A percentile compares a stretch with the other conserved stretches of the same genome.
These are phyloP conservation scores for Platanthera zijinensis DNA, from an alignment of 106 monocot species.

Conservation along the genomic window DNA sequence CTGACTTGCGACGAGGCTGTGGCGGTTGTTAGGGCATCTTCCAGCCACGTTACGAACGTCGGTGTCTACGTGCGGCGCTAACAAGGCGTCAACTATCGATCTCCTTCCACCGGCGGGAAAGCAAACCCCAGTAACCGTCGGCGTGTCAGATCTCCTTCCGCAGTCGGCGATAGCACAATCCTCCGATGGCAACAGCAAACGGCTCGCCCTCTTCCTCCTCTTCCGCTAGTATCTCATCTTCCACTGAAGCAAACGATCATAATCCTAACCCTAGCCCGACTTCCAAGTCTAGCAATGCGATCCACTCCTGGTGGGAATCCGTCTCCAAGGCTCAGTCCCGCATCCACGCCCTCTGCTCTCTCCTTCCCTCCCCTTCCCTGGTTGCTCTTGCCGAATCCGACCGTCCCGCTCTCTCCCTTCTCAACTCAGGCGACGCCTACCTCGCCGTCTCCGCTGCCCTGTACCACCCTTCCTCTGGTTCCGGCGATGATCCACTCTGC, in stretches of 20 bases:
- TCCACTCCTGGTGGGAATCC: conserved; percentile 73
- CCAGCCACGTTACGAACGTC: too few relatives aligned
- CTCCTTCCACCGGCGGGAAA: too few relatives aligned
- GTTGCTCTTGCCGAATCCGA: conserved; percentile 74
- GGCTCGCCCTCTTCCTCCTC: conserved; percentile 25
- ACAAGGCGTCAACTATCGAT: too few relatives aligned
- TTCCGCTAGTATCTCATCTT: conserved; percentile 13
- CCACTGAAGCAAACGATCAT: conserved; percentile 8
- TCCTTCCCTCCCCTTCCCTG: conserved; percentile 21
- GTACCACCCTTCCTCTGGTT: conserved; percentile 45
- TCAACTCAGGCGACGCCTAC: conserved; percentile 46
- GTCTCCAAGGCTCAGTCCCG: conserved; percentile 65
- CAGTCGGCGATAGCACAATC: too few relatives aligned
- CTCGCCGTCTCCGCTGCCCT: conserved; percentile 46
- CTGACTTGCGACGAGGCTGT: too few relatives aligned
- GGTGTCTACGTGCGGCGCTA: too few relatives aligned
- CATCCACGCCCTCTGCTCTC: conserved; percentile 56
- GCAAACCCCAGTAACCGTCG: too few relatives aligned
- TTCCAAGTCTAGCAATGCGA: too few relatives aligned
- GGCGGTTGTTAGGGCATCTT: too few relatives aligned
- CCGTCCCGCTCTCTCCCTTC: conserved; percentile 63
- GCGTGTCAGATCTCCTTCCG: too few relatives aligned
- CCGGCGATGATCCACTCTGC: conserved; percentile 75
- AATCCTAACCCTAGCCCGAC: conserved; percentile 18
- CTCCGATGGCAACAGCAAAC: conserved; percentile 12